A percentile compares a stretch with the other conserved stretches of the same genome.
Evolutionary conservation across 2,329 filamentous ascomycete species (phyloP).

Genomic region (Trichoderma sp.): DNA sequence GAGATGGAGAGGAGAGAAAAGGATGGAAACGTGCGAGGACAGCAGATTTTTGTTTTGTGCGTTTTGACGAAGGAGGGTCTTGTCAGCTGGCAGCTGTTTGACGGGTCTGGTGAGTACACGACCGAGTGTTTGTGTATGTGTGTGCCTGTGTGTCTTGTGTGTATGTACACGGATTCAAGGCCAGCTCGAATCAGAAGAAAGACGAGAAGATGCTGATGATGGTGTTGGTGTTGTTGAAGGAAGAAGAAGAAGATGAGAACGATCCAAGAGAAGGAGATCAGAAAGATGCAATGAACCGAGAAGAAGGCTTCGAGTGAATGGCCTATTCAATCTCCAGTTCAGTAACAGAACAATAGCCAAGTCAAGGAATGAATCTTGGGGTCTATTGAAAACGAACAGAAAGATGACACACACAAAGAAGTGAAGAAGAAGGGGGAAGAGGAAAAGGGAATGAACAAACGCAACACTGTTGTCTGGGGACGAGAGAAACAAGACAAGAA

Average conservation of each 20-base stretch:
- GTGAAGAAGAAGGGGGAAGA: not conserved
- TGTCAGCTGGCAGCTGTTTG: conserved; percentile 16
- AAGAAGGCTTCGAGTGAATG: not conserved
- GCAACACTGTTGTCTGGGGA: not conserved
- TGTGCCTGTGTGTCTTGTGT: not conserved
- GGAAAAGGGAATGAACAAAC: conserved; percentile 4
- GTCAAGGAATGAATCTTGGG: not conserved
- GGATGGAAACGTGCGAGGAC: not conserved
- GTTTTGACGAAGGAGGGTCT: conserved; percentile 7
- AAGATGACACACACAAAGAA: not conserved
- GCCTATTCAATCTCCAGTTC: not conserved
- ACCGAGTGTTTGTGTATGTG: not conserved
- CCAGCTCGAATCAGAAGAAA: conserved; percentile 10
- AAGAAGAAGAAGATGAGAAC: not conserved
- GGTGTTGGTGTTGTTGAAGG: not conserved
- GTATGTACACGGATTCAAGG: not conserved
- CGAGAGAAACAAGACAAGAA: not conserved
- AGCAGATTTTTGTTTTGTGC: conserved; percentile 4
- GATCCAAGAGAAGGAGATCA: not conserved
- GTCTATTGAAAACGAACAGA: not conserved
- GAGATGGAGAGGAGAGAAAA: not conserved
- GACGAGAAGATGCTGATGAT: not conserved
- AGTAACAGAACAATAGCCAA: conserved; percentile 6
- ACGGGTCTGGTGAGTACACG: conserved; percentile 4
- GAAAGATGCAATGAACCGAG: not conserved